phyloP scores from a whole-genome alignment of 257 asterid genomes.

The Echites panduratus region DNA sequence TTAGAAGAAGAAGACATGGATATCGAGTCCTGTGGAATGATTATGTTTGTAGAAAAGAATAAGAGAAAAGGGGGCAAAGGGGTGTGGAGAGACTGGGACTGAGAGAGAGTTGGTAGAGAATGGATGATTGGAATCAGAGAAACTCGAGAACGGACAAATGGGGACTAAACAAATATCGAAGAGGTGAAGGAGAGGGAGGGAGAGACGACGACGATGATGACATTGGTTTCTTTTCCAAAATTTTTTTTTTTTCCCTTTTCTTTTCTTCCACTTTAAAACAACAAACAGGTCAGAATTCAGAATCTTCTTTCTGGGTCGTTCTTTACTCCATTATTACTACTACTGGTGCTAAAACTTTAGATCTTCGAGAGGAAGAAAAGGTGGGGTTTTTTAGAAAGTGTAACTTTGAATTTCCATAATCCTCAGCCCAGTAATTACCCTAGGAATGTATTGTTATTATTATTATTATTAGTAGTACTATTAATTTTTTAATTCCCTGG shows the following conservation, averaged over 20 bases:
- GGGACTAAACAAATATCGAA: conserved; percentile 34
- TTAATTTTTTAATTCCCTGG: not conserved
- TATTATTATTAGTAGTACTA: not conserved
- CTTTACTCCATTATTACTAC: not conserved
- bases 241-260: conserved; percentile 1
- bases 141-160: conserved; percentile 31
- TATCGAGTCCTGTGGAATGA: conserved; percentile 6
- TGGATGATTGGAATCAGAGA: conserved; percentile 13
- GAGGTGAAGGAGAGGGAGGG: conserved; percentile 31
- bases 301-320: conserved; percentile 31
- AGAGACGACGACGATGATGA: conserved; percentile 29
- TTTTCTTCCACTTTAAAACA: conserved; percentile 17
- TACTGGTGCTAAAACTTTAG: not conserved
- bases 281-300: conserved; percentile 43
- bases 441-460: not conserved
- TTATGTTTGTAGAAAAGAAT: conserved; percentile 13
- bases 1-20: not conserved
- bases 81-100: conserved; percentile 11
- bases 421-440: not conserved
- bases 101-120: not conserved
- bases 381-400: conserved; percentile 15
- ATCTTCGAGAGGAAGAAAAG: conserved; percentile 11
- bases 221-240: conserved; percentile 25
- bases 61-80: not conserved
- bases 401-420: conserved; percentile 29